Evolutionary conservation across 768 basidiomycete species (phyloP).

Genomic region (Phlegmacium glaucopus): DNA sequence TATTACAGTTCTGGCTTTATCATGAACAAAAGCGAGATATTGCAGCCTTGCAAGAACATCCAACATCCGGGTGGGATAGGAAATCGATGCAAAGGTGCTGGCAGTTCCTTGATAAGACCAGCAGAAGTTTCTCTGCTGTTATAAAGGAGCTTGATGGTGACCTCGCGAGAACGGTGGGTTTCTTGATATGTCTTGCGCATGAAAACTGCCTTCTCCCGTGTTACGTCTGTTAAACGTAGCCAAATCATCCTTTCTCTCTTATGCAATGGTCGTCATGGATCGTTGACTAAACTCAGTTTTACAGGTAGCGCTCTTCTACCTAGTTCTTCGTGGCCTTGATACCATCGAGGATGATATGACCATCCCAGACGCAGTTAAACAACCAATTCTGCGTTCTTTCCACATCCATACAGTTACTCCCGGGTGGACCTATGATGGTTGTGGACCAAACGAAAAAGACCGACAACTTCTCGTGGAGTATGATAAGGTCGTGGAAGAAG

Average conservation of each 20-base stretch:
- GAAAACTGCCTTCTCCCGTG: no score
- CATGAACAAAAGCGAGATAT: conserved; percentile 84
- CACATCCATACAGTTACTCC: conserved; percentile 74
- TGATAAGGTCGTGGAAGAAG: conserved; percentile 74
- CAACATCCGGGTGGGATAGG: conserved; percentile 85
- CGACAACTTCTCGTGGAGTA: conserved; percentile 82
- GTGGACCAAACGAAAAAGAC: conserved; percentile 87
- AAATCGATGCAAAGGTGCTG: conserved; percentile 86
- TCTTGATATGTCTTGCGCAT: no score
- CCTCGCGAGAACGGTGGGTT: conserved; percentile 82
- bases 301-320: conserved; percentile 93
- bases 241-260: neutral
- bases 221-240: no score
- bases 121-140: conserved; percentile 87
- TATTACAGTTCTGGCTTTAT: conserved; percentile 82
- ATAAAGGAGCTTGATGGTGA: conserved; percentile 97
- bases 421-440: conserved; percentile 84
- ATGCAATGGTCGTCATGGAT: neutral
- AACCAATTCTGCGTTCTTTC: conserved; percentile 79
- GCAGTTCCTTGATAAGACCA: conserved; percentile 85
- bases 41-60: conserved; percentile 65
- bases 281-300: neutral
- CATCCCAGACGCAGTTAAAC: conserved; percentile 80
- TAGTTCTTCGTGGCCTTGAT: conserved; percentile 91
- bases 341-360: conserved; percentile 99